Percentiles rank a stretch among this genome's conserved stretches.
Conservation (phyloP, 2,329 filamentous ascomycete species). For the Scolecobasidium constrictum region DNA sequence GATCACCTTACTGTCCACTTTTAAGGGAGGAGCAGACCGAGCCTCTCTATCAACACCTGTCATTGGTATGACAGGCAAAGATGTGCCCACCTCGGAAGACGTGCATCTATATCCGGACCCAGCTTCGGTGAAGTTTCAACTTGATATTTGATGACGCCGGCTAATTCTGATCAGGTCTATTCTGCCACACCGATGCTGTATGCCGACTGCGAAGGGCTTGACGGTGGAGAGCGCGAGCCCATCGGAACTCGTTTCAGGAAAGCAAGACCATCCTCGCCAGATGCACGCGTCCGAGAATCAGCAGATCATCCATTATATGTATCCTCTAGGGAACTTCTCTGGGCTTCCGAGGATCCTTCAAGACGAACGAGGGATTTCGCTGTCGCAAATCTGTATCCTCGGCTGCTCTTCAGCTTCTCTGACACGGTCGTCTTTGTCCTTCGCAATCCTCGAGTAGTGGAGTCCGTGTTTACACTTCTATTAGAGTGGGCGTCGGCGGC, state of each 20-base stretch:
- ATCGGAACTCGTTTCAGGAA: conserved; percentile 12
- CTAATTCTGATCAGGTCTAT: background rate
- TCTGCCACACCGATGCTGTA: conserved; percentile 33
- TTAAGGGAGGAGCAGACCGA: background rate
- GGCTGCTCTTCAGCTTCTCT: conserved; percentile 32
- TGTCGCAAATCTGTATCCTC: conserved; percentile 28
- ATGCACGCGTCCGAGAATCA: background rate
- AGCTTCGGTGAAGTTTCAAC: conserved; percentile 20
- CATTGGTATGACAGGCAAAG: conserved; percentile 29
- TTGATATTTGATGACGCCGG: background rate
- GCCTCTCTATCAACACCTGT: conserved; percentile 31
- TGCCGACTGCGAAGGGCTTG: conserved; percentile 43
- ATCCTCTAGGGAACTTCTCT: conserved; percentile 14
- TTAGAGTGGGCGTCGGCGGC: conserved; percentile 39
- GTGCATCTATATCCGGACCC: conserved; percentile 44
- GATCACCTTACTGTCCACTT: conserved; percentile 35
- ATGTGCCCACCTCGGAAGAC: conserved; percentile 38
- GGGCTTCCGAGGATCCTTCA: conserved; percentile 18
- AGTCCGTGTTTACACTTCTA: conserved; percentile 31
- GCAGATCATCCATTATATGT: background rate
- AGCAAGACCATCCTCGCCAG: background rate
- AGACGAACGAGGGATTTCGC: conserved; percentile 25
- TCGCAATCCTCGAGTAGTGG: conserved; percentile 29
- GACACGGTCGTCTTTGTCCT: conserved; percentile 34
- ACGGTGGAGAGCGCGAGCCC: conserved; percentile 35